Conservation (phyloP, 345 rosid genomes). For the Boechera stricta region DNA sequence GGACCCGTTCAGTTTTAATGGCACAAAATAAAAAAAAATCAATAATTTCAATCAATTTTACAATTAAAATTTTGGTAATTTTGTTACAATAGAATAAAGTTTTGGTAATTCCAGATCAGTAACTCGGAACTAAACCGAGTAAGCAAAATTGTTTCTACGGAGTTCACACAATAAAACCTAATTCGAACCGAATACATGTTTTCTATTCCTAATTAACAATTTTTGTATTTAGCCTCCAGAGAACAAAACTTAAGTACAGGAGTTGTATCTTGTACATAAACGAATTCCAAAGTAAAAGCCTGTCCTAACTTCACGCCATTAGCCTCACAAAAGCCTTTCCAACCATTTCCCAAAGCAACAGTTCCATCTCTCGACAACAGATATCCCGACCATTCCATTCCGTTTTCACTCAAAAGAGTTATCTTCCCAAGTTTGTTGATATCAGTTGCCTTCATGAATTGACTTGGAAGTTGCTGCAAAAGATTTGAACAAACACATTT, state of each 20-base stretch:
- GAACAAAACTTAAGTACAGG: background rate
- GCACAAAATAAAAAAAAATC: too few relatives aligned
- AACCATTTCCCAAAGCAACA: background rate
- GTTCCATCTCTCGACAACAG: background rate
- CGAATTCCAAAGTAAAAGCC: background rate
- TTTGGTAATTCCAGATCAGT: too few relatives aligned
- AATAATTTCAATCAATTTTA: too few relatives aligned
- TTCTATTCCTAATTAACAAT: background rate
- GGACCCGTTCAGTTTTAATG: too few relatives aligned
- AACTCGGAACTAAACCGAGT: too few relatives aligned
- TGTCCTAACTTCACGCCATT: constrained; percentile 21
- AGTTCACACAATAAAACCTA: too few relatives aligned
- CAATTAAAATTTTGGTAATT: too few relatives aligned
- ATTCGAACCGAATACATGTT: background rate
- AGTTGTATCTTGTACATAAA: background rate
- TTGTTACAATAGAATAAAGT: too few relatives aligned
- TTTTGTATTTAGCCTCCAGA: background rate
- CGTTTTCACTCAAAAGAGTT: background rate
- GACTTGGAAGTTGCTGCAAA: constrained; percentile 28
- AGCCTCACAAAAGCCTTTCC: constrained; percentile 22
- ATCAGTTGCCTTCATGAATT: constrained; percentile 17
- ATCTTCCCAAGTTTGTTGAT: constrained; percentile 29
- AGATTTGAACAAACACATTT: background rate
- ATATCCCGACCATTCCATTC: background rate
- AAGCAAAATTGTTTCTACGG: too few relatives aligned